phyloP scores from a whole-genome alignment of 768 basidiomycete genomes.

The Lepiota venenata region DNA sequence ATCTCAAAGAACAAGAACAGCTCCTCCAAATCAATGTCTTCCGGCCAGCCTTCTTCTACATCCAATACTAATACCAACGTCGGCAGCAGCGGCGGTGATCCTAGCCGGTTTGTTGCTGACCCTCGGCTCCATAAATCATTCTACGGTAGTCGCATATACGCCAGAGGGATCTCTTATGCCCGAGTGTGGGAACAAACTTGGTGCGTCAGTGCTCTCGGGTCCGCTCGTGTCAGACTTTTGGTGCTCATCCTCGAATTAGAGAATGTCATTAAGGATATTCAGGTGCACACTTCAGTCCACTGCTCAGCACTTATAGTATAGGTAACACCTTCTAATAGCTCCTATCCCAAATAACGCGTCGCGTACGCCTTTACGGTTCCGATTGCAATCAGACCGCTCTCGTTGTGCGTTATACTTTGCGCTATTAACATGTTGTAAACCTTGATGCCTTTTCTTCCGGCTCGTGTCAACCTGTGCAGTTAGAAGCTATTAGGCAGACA shows the following conservation, averaged over 20 bases:
- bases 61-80: not conserved
- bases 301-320: constrained; percentile 11
- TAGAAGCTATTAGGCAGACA: constrained; percentile 88
- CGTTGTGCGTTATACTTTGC: too few relatives aligned
- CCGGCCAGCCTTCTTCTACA: constrained; percentile 4
- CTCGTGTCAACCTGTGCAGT: constrained; percentile 31
- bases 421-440: too few relatives aligned
- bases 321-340: constrained; percentile 37
- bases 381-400: constrained; percentile 77
- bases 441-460: too few relatives aligned
- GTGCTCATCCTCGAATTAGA: constrained; percentile 27
- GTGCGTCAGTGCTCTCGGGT: constrained; percentile 21
- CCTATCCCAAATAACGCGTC: constrained; percentile 80
- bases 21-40: constrained; percentile 8
- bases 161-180: constrained; percentile 67
- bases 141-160: constrained; percentile 87
- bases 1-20: constrained; percentile 52
- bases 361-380: constrained; percentile 79
- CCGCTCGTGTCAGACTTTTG: not conserved
- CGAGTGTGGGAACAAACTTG: constrained; percentile 55
- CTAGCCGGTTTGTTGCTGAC: constrained; percentile 71
- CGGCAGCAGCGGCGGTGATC: constrained; percentile 42
- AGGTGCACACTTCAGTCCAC: constrained; percentile 35
- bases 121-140: constrained; percentile 64
- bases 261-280: constrained; percentile 65